phyloP scores from a whole-genome alignment of 805 yeast species.

The Ogataea nonfermentans region DNA sequence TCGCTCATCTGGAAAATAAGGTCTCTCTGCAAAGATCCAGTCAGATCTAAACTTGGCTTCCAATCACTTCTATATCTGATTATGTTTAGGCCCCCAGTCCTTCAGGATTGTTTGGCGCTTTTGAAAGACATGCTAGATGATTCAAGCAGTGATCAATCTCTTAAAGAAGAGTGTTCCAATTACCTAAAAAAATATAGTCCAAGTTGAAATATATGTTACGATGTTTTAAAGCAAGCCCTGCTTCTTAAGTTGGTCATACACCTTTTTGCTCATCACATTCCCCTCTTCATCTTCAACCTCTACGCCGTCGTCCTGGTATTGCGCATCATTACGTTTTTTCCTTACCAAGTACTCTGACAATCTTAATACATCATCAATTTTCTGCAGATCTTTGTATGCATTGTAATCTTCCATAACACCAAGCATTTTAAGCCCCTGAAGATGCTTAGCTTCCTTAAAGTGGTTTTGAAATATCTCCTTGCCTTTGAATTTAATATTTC shows the following conservation, averaged over 20 bases:
- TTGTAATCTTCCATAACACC: conserved; percentile 56
- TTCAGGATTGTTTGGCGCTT: conserved; percentile 48
- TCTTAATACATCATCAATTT: conserved; percentile 63
- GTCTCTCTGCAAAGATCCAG: conserved; percentile 83
- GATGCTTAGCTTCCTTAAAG: conserved; percentile 68
- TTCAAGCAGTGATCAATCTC: conserved; percentile 42
- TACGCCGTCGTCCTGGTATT: conserved; percentile 50
- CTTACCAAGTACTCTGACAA: conserved; percentile 50
- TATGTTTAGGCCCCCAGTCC: conserved; percentile 88
- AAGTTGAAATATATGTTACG: conserved; percentile 3
- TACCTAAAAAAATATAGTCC: conserved; percentile 47
- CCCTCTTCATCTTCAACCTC: conserved; percentile 94
- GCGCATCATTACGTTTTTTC: conserved; percentile 37
- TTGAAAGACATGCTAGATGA: conserved; percentile 46
- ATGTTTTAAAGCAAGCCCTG: conserved; percentile 68
- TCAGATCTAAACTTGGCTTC: conserved; percentile 74
- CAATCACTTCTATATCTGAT: conserved; percentile 78
- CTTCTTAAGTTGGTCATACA: conserved; percentile 78
- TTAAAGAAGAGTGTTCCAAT: conserved; percentile 45
- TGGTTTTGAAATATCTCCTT: conserved; percentile 69
- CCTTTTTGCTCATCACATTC: conserved; percentile 82
- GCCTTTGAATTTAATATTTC: conserved; percentile 70
- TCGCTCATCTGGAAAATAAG: conserved; percentile 62
- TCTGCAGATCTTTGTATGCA: conserved; percentile 61
- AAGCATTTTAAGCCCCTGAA: conserved; percentile 67